Percentiles rank a stretch among this genome's conserved stretches.
Evolutionary conservation across 345 rosid genomes (phyloP).

Genomic region (Gossypium stocksii): DNA sequence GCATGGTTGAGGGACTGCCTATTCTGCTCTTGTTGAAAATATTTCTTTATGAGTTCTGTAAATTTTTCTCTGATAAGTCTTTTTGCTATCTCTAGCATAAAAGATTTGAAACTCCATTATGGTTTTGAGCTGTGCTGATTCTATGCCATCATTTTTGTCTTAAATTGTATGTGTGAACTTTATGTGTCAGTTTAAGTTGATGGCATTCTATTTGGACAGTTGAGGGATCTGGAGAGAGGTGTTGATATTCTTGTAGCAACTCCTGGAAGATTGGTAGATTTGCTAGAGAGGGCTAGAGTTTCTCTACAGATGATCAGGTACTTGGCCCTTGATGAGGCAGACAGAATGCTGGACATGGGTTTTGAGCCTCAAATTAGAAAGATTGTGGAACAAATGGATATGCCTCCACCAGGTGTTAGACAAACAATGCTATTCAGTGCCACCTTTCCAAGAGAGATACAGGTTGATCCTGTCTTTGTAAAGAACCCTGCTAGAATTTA

Average conservation of each 20-base stretch:
- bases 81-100: background rate
- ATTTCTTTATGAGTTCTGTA: background rate
- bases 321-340: constrained; percentile 96
- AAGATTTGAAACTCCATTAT: background rate
- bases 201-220: constrained; percentile 42
- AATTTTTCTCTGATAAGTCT: background rate
- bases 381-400: constrained; percentile 93
- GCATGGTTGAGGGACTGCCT: background rate
- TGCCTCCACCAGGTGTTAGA: constrained; percentile 83
- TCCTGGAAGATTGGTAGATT: constrained; percentile 94
- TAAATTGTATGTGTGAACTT: background rate
- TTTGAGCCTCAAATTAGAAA: constrained; percentile 99
- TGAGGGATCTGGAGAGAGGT: constrained; percentile 91
- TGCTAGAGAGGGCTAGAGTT: constrained; percentile 94
- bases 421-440: constrained; percentile 98
- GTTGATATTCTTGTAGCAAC: constrained; percentile 99
- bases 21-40: background rate
- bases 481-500: background rate
- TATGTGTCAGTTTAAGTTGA: background rate
- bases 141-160: background rate
- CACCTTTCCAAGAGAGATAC: constrained; percentile 94
- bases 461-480: constrained; percentile 41
- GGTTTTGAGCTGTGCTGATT: background rate
- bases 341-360: constrained; percentile 99
- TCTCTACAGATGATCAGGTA: constrained; percentile 86